Evolutionary conservation across 1,284 basidiomycete genomes (phyloP).

Genomic region (Cutaneotrichosporon mucoides): DNA sequence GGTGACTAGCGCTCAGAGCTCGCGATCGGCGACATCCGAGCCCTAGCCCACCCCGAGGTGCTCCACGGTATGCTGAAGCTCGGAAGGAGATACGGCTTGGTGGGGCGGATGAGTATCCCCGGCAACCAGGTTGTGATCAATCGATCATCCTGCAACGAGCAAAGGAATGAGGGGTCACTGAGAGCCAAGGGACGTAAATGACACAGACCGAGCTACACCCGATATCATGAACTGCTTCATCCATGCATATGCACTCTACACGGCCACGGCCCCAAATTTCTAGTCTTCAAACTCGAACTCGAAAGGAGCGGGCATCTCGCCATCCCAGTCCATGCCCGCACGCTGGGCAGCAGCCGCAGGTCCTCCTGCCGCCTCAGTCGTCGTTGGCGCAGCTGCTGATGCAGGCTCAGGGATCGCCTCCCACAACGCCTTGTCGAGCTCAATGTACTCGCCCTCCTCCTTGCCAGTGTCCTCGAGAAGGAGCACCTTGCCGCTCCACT

Average conservation of each 20-base stretch:
- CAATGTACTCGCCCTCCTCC: conserved; percentile 59
- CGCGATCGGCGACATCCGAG: no score
- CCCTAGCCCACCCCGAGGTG: no score
- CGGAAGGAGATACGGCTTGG: no score
- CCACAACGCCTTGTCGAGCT: conserved; percentile 55
- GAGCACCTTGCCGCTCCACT: conserved; percentile 65
- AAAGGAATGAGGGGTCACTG: no score
- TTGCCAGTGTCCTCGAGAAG: conserved; percentile 61
- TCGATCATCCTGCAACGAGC: no score
- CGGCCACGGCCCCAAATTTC: conserved; percentile 8
- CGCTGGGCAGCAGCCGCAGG: conserved; percentile 32
- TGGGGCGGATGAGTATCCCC: no score
- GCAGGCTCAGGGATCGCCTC: conserved; percentile 40
- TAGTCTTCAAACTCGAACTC: conserved; percentile 46
- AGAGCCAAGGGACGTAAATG: no score
- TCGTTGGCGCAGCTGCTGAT: conserved; percentile 19
- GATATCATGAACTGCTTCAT: background rate
- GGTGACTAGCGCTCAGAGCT: no score
- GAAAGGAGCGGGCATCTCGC: conserved; percentile 62
- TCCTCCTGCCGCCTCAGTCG: conserved; percentile 31
- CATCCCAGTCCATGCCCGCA: conserved; percentile 58
- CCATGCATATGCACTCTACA: conserved; percentile 9
- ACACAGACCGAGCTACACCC: no score
- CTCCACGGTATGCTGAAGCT: no score
- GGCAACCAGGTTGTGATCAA: no score